Percentiles rank a stretch among this genome's conserved stretches.
Evolutionary conservation across 2,329 filamentous ascomycete species (phyloP).

Genomic region (Orbilia blumenaviensis): DNA sequence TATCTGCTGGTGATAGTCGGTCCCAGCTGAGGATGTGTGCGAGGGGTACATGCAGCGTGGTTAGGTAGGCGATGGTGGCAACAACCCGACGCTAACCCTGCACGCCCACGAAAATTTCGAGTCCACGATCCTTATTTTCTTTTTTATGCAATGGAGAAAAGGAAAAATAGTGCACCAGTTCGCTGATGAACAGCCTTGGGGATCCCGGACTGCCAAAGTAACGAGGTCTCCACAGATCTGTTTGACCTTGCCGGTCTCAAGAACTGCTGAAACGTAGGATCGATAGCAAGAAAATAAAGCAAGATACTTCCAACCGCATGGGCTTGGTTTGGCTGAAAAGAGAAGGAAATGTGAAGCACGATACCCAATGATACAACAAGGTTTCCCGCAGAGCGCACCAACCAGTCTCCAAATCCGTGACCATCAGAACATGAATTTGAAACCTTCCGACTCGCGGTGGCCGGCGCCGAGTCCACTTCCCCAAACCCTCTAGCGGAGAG

Average conservation of each 20-base stretch:
- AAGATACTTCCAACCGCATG: slow-evolving; percentile 8
- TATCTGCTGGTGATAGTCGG: slow-evolving; percentile 40
- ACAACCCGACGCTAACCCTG: slow-evolving; percentile 51
- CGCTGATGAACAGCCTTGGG: neutral
- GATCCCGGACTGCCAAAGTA: slow-evolving; percentile 9
- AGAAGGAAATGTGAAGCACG: slow-evolving; percentile 50
- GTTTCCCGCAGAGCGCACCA: slow-evolving; percentile 26
- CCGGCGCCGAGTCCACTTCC: slow-evolving; percentile 37
- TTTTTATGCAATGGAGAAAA: slow-evolving; percentile 14
- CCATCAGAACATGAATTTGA: slow-evolving; percentile 28
- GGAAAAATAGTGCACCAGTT: slow-evolving; percentile 1
- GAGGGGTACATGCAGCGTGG: slow-evolving; percentile 49
- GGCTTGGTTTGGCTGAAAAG: slow-evolving; percentile 34
- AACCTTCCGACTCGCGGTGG: slow-evolving; percentile 53
- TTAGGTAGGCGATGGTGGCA: slow-evolving; percentile 50
- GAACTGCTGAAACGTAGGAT: slow-evolving; percentile 1
- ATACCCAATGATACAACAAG: slow-evolving; percentile 43
- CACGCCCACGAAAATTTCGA: slow-evolving; percentile 32
- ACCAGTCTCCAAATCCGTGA: slow-evolving; percentile 25
- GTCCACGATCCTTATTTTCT: slow-evolving; percentile 25
- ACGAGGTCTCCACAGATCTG: slow-evolving; percentile 1
- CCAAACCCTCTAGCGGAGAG: slow-evolving; percentile 50
- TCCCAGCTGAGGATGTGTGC: slow-evolving; percentile 34
- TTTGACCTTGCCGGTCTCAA: slow-evolving; percentile 10
- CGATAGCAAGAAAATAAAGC: slow-evolving; percentile 42